phyloP scores from a whole-genome alignment of 75 land plant genomes.

The Chamaecyparis obtusa region DNA sequence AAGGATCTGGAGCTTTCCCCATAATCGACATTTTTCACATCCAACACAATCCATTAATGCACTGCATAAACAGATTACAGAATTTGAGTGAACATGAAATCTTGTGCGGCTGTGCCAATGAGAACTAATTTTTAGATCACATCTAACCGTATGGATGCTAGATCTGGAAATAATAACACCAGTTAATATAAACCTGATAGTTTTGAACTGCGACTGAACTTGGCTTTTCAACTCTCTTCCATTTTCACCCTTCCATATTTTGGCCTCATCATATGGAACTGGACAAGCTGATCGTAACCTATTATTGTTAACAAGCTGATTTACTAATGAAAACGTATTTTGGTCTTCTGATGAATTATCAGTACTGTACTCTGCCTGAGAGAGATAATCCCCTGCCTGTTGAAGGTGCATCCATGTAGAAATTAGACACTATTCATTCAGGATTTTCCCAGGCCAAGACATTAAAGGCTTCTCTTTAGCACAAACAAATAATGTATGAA shows the following conservation, averaged over 20 bases:
- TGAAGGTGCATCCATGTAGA: background rate
- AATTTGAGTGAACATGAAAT: background rate
- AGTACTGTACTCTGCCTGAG: constrained; percentile 43
- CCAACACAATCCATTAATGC: constrained; percentile 53
- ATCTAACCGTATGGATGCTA: background rate
- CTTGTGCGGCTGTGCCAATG: background rate
- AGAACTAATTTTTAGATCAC: background rate
- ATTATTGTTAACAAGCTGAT: constrained; percentile 25
- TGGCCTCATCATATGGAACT: constrained; percentile 42
- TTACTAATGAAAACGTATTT: constrained; percentile 20
- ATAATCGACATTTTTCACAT: constrained; percentile 51
- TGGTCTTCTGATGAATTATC: constrained; percentile 27
- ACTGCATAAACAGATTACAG: constrained; percentile 15
- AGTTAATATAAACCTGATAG: constrained; percentile 23
- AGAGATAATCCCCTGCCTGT: constrained; percentile 33
- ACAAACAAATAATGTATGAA: background rate
- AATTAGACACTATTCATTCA: background rate
- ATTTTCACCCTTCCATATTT: constrained; percentile 40
- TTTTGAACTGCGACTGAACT: constrained; percentile 37
- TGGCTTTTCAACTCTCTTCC: constrained; percentile 31
- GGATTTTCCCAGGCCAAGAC: background rate
- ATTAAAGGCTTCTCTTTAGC: background rate
- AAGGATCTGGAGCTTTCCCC: constrained; percentile 52
- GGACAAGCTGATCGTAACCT: constrained; percentile 30
- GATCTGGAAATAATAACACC: background rate